Percentiles rank a stretch among this genome's conserved stretches.
Evolutionary conservation across 2,329 filamentous ascomycete genomes (phyloP).

Genomic region (Fusarium torreyae): DNA sequence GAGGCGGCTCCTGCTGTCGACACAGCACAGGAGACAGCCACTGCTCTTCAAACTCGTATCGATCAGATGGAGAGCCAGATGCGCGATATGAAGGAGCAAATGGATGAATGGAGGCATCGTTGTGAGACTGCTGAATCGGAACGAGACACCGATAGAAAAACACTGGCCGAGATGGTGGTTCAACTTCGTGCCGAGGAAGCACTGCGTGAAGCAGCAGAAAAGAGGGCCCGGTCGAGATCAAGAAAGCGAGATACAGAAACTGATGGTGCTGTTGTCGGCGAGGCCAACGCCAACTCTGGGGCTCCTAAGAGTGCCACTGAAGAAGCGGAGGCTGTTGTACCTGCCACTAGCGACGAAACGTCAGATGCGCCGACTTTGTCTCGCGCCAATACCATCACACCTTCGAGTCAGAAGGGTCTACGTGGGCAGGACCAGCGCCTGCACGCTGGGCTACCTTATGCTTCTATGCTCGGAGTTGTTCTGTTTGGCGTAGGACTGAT

Average conservation of each 20-base stretch:
- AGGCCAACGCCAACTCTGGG: constrained; percentile 37
- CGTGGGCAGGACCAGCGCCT: constrained; percentile 62
- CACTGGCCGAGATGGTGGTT: constrained; percentile 89
- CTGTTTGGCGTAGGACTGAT: constrained; percentile 86
- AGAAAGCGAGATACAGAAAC: constrained; percentile 50
- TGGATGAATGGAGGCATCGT: constrained; percentile 82
- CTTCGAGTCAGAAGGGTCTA: constrained; percentile 58
- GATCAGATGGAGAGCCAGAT: constrained; percentile 86
- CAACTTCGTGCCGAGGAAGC: constrained; percentile 80
- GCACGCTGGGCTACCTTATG: constrained; percentile 76
- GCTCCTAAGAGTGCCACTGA: constrained; percentile 36
- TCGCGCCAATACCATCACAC: constrained; percentile 66
- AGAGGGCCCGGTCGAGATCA: constrained; percentile 59
- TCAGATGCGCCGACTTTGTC: constrained; percentile 62
- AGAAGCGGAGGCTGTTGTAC: constrained; percentile 35
- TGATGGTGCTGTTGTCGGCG: constrained; percentile 39
- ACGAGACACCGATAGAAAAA: constrained; percentile 78
- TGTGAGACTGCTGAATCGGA: constrained; percentile 88
- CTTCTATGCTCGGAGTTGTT: constrained; percentile 86
- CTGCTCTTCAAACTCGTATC: constrained; percentile 73
- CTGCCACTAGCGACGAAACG: constrained; percentile 52
- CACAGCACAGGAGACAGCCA: constrained; percentile 57
- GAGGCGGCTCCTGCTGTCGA: constrained; percentile 53
- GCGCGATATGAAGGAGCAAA: constrained; percentile 83
- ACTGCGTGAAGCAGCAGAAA: constrained; percentile 60